A percentile compares a stretch with the other conserved stretches of the same genome.
Evolutionary conservation across 164 flowering plant genomes (phyloP).

Genomic region (Vitis amurensis): DNA sequence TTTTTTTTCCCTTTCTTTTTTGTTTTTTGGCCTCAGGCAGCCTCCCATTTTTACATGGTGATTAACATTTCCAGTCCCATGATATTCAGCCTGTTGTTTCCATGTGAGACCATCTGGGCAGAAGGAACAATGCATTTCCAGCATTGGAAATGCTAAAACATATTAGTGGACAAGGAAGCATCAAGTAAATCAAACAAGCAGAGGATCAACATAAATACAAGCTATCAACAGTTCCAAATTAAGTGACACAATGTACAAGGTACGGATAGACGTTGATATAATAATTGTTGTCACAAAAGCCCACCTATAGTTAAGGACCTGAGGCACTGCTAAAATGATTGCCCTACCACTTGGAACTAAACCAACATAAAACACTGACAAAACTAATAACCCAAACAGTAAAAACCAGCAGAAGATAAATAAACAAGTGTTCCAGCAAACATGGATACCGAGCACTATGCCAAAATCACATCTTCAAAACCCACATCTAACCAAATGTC

Average conservation of each 20-base stretch:
- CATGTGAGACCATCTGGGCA: too few relatives aligned
- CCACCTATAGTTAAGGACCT: background rate
- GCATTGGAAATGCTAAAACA: too few relatives aligned
- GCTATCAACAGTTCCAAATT: background rate
- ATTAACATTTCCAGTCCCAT: too few relatives aligned
- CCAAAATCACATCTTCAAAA: slow-evolving; percentile 8
- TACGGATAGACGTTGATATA: background rate
- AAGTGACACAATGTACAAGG: background rate
- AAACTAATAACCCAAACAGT: slow-evolving; percentile 7
- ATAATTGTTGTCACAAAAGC: too few relatives aligned
- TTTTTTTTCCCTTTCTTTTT: too few relatives aligned
- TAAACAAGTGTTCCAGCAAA: slow-evolving; percentile 9
- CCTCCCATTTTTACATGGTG: too few relatives aligned
- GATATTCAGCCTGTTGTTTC: too few relatives aligned
- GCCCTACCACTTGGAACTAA: too few relatives aligned
- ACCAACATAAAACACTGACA: background rate
- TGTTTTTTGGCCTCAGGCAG: too few relatives aligned
- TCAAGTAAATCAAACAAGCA: background rate
- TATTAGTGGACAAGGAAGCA: too few relatives aligned
- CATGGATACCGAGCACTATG: slow-evolving; percentile 15
- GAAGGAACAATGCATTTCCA: too few relatives aligned
- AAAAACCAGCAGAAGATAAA: background rate
- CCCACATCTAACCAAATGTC: slow-evolving; percentile 2
- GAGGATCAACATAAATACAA: background rate
- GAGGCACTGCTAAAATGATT: background rate